Evolutionary conservation across 371 early-diverging fungal species (phyloP).

Genomic region (Mucor circinelloides): DNA sequence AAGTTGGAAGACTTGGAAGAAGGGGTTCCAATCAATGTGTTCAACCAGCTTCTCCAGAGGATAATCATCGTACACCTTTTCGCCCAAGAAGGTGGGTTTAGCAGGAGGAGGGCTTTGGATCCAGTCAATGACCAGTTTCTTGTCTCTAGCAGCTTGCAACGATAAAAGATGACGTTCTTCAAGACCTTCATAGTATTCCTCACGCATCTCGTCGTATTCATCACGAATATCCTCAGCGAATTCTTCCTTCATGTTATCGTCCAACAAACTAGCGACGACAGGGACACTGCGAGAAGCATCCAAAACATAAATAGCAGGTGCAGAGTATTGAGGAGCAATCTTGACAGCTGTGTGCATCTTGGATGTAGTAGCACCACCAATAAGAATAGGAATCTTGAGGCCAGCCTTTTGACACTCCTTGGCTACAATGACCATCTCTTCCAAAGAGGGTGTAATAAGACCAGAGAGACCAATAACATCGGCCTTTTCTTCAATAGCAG

Average conservation of each 20-base stretch:
- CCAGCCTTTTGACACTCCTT: slow-evolving; percentile 88
- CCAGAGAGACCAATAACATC: slow-evolving; percentile 91
- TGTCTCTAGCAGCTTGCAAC: slow-evolving; percentile 69
- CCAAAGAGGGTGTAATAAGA: slow-evolving; percentile 91
- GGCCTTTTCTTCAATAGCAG: slow-evolving; percentile 85
- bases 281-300: slow-evolving; percentile 85
- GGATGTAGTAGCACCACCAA: slow-evolving; percentile 95
- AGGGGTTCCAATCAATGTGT: slow-evolving; percentile 95
- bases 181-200: slow-evolving; percentile 90
- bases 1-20: slow-evolving; percentile 96
- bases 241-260: slow-evolving; percentile 74
- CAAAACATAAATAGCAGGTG: slow-evolving; percentile 73
- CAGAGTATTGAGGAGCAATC: slow-evolving; percentile 82
- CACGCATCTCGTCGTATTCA: slow-evolving; percentile 91
- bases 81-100: slow-evolving; percentile 81
- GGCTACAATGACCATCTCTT: slow-evolving; percentile 95
- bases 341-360: slow-evolving; percentile 96
- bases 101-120: slow-evolving; percentile 54
- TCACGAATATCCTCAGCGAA: slow-evolving; percentile 86
- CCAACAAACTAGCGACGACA: slow-evolving; percentile 82
- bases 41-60: slow-evolving; percentile 70
- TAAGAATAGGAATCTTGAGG: slow-evolving; percentile 85
- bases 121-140: slow-evolving; percentile 72
- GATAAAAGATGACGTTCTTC: slow-evolving; percentile 79
- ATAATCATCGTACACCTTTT: slow-evolving; percentile 74